A percentile compares a stretch with the other conserved stretches of the same genome.
These are phyloP conservation scores for Fusarium palustre DNA, from an alignment of 2,329 filamentous ascomycete genomes.

Conservation along the genomic window DNA sequence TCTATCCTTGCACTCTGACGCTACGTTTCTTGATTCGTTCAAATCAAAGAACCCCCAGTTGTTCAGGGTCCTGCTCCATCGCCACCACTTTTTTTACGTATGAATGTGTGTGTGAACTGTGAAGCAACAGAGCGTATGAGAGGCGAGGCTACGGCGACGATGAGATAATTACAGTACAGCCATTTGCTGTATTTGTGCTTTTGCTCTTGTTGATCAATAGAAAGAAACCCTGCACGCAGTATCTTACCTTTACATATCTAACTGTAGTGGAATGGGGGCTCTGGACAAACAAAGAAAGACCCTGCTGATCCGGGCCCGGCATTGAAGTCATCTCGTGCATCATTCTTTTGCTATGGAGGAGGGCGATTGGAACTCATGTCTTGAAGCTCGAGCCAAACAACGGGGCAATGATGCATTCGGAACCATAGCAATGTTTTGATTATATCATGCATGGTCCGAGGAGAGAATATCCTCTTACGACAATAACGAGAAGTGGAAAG, in stretches of 20 bases:
- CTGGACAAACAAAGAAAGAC: conserved; percentile 36
- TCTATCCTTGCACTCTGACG: conserved; percentile 24
- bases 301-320: conserved; percentile 44
- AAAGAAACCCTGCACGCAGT: neutral
- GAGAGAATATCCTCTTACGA: conserved; percentile 13
- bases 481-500: neutral
- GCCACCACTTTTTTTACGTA: conserved; percentile 18
- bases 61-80: conserved; percentile 42
- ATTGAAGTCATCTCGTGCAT: conserved; percentile 41
- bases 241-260: conserved; percentile 9
- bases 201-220: conserved; percentile 22
- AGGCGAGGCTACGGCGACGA: conserved; percentile 29
- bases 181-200: conserved; percentile 15
- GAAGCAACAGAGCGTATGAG: neutral
- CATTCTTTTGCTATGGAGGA: conserved; percentile 13
- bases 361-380: conserved; percentile 20
- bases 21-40: conserved; percentile 25
- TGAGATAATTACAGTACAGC: conserved; percentile 34
- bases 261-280: conserved; percentile 17
- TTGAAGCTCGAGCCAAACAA: conserved; percentile 26
- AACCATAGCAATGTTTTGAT: conserved; percentile 1
- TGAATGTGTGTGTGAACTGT: neutral
- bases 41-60: conserved; percentile 13
- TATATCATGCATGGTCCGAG: conserved; percentile 25
- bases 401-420: conserved; percentile 33